phyloP scores from a whole-genome alignment of 352 stramenopile species.

The Phytophthora sp. region DNA sequence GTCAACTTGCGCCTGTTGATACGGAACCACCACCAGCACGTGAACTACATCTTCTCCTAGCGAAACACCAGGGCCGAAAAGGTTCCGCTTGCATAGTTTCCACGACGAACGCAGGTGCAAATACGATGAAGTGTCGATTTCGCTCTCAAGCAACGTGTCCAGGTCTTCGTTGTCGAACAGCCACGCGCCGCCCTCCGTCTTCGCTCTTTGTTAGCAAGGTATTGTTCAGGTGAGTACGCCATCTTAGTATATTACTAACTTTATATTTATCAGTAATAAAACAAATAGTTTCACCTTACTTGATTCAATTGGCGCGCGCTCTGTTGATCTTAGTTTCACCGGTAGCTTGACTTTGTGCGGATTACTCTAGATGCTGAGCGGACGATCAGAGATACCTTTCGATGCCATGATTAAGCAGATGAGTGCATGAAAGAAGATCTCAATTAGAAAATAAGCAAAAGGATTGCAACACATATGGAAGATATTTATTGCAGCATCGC shows the following conservation, averaged over 20 bases:
- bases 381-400: constrained; percentile 17
- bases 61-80: constrained; percentile 14
- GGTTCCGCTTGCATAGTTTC: constrained; percentile 13
- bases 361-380: constrained; percentile 17
- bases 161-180: constrained; percentile 8
- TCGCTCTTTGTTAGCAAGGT: too few relatives aligned
- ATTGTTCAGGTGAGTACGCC: too few relatives aligned
- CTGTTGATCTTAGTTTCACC: too few relatives aligned
- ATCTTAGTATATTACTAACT: too few relatives aligned
- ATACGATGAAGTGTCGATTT: constrained; percentile 5
- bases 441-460: constrained; percentile 17
- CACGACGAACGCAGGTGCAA: constrained; percentile 13
- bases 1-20: constrained; percentile 1
- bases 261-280: too few relatives aligned
- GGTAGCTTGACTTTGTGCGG: constrained; percentile 11
- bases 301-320: too few relatives aligned
- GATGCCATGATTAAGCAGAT: constrained; percentile 18
- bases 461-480: constrained; percentile 10
- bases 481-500: constrained; percentile 13
- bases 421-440: constrained; percentile 16
- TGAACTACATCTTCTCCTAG: constrained; percentile 15
- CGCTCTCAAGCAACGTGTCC: constrained; percentile 7
- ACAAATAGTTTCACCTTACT: too few relatives aligned
- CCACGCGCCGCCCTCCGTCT: too few relatives aligned
- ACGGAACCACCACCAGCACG: constrained; percentile 15